Evolutionary conservation across 345 rosid genomes (phyloP), one percentile per base, ranked within the genome.

Genomic region (Triadica sebifera): DNA sequence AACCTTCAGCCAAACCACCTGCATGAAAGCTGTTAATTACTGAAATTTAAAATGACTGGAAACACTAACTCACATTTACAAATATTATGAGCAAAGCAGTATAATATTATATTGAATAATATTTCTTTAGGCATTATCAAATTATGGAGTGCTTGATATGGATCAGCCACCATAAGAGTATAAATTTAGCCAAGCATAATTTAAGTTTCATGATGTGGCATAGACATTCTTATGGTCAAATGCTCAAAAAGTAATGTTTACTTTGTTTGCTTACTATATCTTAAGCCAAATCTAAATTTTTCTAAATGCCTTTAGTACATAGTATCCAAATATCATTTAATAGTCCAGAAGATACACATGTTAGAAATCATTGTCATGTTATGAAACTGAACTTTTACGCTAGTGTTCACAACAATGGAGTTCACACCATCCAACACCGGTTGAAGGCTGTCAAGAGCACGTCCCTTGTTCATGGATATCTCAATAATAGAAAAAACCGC

Each of bases 1-100:
- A 75, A 90, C 96, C 90, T 93, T 95, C 85, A 93, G 65, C 99
- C 96, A 86, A 59, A 81, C 86, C 67, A 87, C 96, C 99, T 95
- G 91, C 87, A 80, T 81, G 81, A 49, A 56, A 85, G 77, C 88
- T 83, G 79, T 81, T 77, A 83, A 78, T 77, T 61, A 76, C 79
- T 84, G 90, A 86, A 87, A 81, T 76, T 84, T 84, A 67, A 87
- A 81, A 80, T 59, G 81, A 82, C 75, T 78, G 82, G 80, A 76
- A 34, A 47, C 55, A 22, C 70, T 73, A 65, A 20, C 34, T 70
- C 65, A 60, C 53, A 46, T 72, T 4, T 57, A 55, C 65, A 51
- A 56, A 6, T 62, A 51, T 63, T 72, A 55, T 8, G 55, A 75
- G 50, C 41, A 71, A 65, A 71, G 49, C 39, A 60, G 74, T 38